These are phyloP conservation scores for Rhodotorula babjevae DNA, from an alignment of 768 basidiomycete species.

Conservation along the genomic window DNA sequence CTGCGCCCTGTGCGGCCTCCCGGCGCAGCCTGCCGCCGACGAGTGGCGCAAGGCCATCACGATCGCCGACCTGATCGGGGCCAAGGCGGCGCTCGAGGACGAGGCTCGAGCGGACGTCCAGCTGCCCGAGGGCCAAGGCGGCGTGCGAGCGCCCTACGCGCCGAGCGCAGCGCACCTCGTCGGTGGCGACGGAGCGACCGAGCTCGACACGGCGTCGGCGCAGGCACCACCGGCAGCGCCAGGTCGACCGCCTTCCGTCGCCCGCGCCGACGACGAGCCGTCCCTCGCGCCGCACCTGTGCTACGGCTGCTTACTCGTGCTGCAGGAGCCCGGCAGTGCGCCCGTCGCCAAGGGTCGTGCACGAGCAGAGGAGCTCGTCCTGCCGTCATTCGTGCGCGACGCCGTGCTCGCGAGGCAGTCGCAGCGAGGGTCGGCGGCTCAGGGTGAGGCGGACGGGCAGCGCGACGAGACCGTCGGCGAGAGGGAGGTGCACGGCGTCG, in stretches of 20 bases:
- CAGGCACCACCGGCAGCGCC: too few species aligned
- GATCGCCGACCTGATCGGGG: slow-evolving; percentile 14
- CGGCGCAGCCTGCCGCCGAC: slow-evolving; percentile 16
- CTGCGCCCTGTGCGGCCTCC: slow-evolving; percentile 30
- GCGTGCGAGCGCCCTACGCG: not conserved
- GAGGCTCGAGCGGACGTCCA: not conserved
- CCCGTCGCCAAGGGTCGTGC: not conserved
- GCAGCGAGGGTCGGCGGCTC: not conserved
- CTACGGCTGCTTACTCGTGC: slow-evolving; percentile 33
- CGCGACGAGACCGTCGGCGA: not conserved
- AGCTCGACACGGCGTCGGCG: too few species aligned
- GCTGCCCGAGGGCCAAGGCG: not conserved
- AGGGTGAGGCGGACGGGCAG: not conserved
- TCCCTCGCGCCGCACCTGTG: slow-evolving; percentile 18
- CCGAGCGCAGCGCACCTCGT: not conserved
- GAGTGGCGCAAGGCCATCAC: slow-evolving; percentile 34
- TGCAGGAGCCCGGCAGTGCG: not conserved
- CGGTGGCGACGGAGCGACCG: not conserved
- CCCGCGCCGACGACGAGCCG: not conserved
- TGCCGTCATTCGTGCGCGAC: slow-evolving; percentile 19
- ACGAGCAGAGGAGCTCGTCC: not conserved
- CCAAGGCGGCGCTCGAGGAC: not conserved
- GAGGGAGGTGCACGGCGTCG: not conserved
- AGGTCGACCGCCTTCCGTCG: too few species aligned
- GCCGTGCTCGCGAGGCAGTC: not conserved